These are phyloP conservation scores for Schizochytrium sp. DNA, from an alignment of 108 stramenopile genomes.

Conservation along the genomic window DNA sequence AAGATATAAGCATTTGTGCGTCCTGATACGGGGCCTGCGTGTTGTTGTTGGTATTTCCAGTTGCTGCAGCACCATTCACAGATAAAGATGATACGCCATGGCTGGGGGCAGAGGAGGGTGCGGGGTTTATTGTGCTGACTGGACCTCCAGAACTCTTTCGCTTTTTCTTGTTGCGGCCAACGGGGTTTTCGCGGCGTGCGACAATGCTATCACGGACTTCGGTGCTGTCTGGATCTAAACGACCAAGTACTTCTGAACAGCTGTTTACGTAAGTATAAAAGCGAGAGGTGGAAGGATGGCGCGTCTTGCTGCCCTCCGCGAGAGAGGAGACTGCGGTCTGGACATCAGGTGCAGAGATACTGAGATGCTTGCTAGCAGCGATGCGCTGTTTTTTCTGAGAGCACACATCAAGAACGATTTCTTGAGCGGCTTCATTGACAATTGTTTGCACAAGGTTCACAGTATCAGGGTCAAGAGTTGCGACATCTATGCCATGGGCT, in stretches of 20 bases:
- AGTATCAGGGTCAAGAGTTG: slow-evolving; percentile 1
- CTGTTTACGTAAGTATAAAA: slow-evolving; percentile 49
- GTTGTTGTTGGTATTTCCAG: too few species aligned
- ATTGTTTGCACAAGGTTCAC: slow-evolving; percentile 5
- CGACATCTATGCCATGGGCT: slow-evolving; percentile 1
- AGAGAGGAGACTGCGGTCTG: background rate
- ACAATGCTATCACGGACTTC: background rate
- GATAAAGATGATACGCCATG: too few species aligned
- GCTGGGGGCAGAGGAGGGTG: too few species aligned
- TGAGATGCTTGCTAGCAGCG: slow-evolving; percentile 29
- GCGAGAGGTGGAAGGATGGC: background rate
- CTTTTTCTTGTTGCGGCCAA: background rate
- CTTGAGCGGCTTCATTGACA: background rate
- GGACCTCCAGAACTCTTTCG: background rate
- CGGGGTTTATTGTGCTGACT: too few species aligned
- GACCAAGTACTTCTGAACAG: background rate
- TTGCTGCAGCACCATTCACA: too few species aligned
- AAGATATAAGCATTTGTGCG: too few species aligned
- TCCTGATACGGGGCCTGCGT: too few species aligned
- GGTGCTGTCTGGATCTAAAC: background rate
- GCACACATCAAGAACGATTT: slow-evolving; percentile 53
- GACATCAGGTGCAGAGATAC: slow-evolving; percentile 49
- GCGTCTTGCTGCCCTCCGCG: background rate
- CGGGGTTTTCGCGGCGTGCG: slow-evolving; percentile 7
- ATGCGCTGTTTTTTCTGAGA: slow-evolving; percentile 38